Conservation (phyloP, 257 asterid species). For the Forsythia viridissima region DNA sequence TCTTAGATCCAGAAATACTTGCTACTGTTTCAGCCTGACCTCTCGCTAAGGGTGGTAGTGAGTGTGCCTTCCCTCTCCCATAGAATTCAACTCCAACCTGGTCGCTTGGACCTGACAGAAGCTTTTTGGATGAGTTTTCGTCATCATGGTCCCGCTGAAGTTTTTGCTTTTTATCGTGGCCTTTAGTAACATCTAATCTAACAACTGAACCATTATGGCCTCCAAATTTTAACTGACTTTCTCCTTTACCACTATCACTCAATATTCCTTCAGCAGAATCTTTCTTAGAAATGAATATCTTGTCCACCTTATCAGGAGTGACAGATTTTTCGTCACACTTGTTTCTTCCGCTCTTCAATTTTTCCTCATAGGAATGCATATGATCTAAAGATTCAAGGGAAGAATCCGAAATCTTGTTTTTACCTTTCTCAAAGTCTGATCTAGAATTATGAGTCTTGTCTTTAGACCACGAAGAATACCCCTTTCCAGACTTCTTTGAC, state of each 20-base stretch:
- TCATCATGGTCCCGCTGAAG: conserved; percentile 42
- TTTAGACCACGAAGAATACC: conserved; percentile 58
- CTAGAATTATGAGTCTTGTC: conserved; percentile 53
- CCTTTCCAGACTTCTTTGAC: conserved; percentile 65
- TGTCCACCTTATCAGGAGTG: conserved; percentile 51
- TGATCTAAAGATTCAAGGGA: conserved; percentile 46
- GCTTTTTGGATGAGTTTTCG: conserved; percentile 54
- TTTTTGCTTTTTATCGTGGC: conserved; percentile 53
- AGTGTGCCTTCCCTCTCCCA: conserved; percentile 61
- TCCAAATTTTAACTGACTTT: conserved; percentile 39
- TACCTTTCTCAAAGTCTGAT: conserved; percentile 49
- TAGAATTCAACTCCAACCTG: conserved; percentile 44
- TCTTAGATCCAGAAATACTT: conserved; percentile 57
- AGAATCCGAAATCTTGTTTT: conserved; percentile 43
- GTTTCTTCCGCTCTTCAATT: conserved; percentile 61
- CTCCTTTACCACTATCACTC: conserved; percentile 50
- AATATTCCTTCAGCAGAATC: conserved; percentile 54
- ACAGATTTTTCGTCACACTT: conserved; percentile 53
- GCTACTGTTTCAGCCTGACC: conserved; percentile 51
- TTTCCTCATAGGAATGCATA: conserved; percentile 45
- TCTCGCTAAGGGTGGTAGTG: conserved; percentile 75
- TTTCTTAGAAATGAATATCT: conserved; percentile 43
- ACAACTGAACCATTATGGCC: conserved; percentile 37
- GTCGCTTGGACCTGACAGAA: conserved; percentile 36
- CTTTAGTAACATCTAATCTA: conserved; percentile 33